phyloP scores from a whole-genome alignment of 805 yeast species.

The Metschnikowia drakensbergensis region DNA sequence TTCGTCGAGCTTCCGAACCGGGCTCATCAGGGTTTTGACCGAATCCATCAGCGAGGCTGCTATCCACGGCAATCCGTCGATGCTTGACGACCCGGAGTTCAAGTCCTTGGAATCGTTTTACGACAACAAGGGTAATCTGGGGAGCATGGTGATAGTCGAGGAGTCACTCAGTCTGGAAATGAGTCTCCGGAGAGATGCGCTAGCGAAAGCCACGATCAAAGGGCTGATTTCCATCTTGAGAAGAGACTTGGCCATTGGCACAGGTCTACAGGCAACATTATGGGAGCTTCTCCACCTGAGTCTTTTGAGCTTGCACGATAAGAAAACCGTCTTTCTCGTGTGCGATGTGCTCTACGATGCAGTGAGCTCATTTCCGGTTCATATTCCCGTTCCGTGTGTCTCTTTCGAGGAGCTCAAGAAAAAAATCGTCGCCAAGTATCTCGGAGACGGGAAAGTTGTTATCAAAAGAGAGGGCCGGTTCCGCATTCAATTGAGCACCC shows the following conservation, averaged over 20 bases:
- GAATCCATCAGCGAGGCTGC: constrained; percentile 65
- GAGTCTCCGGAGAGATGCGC: constrained; percentile 55
- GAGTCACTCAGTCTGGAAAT: constrained; percentile 44
- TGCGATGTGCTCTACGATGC: constrained; percentile 65
- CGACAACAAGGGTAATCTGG: constrained; percentile 21
- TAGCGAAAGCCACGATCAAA: constrained; percentile 58
- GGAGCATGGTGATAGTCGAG: constrained; percentile 54
- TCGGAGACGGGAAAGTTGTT: constrained; percentile 52
- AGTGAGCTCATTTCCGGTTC: constrained; percentile 56
- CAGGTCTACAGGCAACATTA: constrained; percentile 53
- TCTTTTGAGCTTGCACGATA: constrained; percentile 53
- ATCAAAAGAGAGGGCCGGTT: constrained; percentile 59
- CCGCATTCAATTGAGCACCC: constrained; percentile 42
- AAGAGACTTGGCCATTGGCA: constrained; percentile 52
- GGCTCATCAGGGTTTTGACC: constrained; percentile 45
- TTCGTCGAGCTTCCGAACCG: constrained; percentile 48
- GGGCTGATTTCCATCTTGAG: constrained; percentile 67
- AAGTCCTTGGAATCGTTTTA: constrained; percentile 29
- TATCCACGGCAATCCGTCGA: constrained; percentile 53
- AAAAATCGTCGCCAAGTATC: constrained; percentile 55
- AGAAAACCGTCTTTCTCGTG: constrained; percentile 60
- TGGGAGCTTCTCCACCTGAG: constrained; percentile 72
- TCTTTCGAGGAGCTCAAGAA: constrained; percentile 41
- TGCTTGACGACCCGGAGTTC: constrained; percentile 65
- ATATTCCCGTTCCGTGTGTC: constrained; percentile 62